Evolutionary conservation across 2,329 filamentous ascomycete genomes (phyloP), one percentile per base, ranked within the genome.

Genomic region (Fusarium neocosmosporiellum): DNA sequence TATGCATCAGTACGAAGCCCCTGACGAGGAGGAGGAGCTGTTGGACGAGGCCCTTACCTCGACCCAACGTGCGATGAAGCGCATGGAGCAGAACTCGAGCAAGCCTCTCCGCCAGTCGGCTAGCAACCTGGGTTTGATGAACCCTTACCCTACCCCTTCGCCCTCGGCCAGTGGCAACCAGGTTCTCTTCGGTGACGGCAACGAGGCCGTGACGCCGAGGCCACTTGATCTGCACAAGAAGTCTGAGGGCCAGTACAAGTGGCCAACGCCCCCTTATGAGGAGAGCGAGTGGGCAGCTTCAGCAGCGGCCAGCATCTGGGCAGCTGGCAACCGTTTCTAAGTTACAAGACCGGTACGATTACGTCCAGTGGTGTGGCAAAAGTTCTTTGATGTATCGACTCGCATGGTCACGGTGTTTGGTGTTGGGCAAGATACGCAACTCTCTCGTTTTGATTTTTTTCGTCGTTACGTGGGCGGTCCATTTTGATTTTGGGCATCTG

Each of bases 21-120:
- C 96, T 1, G 95, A 97, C 77, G 96, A 99, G 82, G 96, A 98
- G 79, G 96, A 99, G 67, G 96, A 99, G 83, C 88, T 99, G 11
- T 87, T 98, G 11, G 95, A 98, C 75, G 96, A 99, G 82, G 95
- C 91, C 22, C 86, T 98, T 46, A 89, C 91, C 57, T 94, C 93
- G 7, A 93, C 95, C 0, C 92, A 92, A 77, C 90, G 89, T 69
- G 94, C 91, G 9, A 93, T 93, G 78, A 92, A 90, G 79, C 91
- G 90, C 11, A 86, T 97, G 68, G 94, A 88, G 79, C 88, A 84
- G 79, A 82, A 78, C 58, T 64, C 67, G 13, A 57, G 70, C 37
- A 83, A 83, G 70, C 75, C 82, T 36, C 83, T 92, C 34, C 84
- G 90, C 63, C 91, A 93, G 74, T 90, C 92, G 16, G 87, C 86